Conservation (phyloP, 2,329 filamentous ascomycete species). For the Byssoonygena ceratinophila region DNA sequence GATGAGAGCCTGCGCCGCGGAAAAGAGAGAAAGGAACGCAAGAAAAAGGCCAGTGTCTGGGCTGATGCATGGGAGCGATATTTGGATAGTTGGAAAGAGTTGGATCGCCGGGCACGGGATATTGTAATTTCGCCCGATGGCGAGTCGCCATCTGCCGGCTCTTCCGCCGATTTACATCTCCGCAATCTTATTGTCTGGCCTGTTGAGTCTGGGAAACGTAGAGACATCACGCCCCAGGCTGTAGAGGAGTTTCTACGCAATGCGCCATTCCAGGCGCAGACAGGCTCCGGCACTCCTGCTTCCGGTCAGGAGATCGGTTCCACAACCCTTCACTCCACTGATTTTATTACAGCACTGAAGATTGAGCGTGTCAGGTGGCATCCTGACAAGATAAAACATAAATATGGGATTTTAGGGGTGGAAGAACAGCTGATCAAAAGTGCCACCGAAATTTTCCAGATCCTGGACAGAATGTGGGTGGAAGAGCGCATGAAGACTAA, state of each 20-base stretch:
- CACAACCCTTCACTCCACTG: conserved; percentile 20
- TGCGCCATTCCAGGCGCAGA: conserved; percentile 30
- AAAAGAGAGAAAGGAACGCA: conserved; percentile 49
- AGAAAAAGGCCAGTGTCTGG: conserved; percentile 38
- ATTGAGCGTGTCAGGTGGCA: conserved; percentile 88
- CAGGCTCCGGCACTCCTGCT: neutral
- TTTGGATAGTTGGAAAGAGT: conserved; percentile 49
- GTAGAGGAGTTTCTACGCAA: conserved; percentile 61
- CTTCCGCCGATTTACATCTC: conserved; percentile 19
- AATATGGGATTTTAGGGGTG: conserved; percentile 59
- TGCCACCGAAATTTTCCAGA: conserved; percentile 85
- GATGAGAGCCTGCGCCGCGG: conserved; percentile 58
- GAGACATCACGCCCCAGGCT: conserved; percentile 47
- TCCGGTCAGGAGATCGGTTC: neutral
- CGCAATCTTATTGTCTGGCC: conserved; percentile 58
- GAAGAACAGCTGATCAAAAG: conserved; percentile 61
- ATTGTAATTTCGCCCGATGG: conserved; percentile 12
- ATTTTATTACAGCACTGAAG: conserved; percentile 52
- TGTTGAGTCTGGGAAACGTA: conserved; percentile 49
- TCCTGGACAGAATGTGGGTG: conserved; percentile 70
- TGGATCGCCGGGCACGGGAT: conserved; percentile 24
- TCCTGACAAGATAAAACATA: conserved; percentile 93
- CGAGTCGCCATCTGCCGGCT: conserved; percentile 8
- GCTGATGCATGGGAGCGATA: conserved; percentile 57
- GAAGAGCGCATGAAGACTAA: conserved; percentile 38